Evolutionary conservation across 306 rosid species (phyloP), one percentile per base, ranked within the genome.

Genomic region (Citrullus colocynthis): DNA sequence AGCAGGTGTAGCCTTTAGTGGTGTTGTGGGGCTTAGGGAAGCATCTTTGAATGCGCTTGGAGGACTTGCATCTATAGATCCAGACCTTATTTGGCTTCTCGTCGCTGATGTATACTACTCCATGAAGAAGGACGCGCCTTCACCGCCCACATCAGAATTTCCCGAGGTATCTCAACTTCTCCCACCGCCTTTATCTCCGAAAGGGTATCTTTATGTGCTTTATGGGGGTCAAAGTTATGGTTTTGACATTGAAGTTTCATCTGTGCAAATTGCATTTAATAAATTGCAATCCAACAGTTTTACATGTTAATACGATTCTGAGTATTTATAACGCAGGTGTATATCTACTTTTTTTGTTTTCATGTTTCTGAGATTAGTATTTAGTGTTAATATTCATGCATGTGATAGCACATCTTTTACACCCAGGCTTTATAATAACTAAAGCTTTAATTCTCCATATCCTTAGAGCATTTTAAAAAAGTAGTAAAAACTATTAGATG

Each of bases 71-170:
- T 89, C 85, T 14, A 79, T 95, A 21, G 97, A 95, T 74, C 85
- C 98, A 24, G 98, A 95, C 90, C 97, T 92, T 39, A 81, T 92
- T 74, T 95, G 97, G 98, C 93, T 95, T 90, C 97, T 95, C 37
- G 71, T 95, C 41, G 97, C 96, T 30, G 98, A 95, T 80, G 82
- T 92, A 51, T 95, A 90, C 83, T 90, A 86, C 86, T 80, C 93
- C 56, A 57, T 66, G 81, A 88, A 81, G 82, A 88, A 84, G 18
- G 82, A 86, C 30, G 66, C 63, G 57, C 80, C 84, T 78, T 58
- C 89, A 9, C 90, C 91, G 1, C 93, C 90, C 16, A 74, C 76
- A 44, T 72, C 92, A 39, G 86, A 77, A 81, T 84, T 92, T 37
- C 97, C 96, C 0, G 84, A 70, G 59, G 80, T 95, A 28, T 75